A percentile compares a stretch with the other conserved stretches of the same genome.
phyloP scores from a whole-genome alignment of 768 basidiomycete genomes.

The Russula emetica region DNA sequence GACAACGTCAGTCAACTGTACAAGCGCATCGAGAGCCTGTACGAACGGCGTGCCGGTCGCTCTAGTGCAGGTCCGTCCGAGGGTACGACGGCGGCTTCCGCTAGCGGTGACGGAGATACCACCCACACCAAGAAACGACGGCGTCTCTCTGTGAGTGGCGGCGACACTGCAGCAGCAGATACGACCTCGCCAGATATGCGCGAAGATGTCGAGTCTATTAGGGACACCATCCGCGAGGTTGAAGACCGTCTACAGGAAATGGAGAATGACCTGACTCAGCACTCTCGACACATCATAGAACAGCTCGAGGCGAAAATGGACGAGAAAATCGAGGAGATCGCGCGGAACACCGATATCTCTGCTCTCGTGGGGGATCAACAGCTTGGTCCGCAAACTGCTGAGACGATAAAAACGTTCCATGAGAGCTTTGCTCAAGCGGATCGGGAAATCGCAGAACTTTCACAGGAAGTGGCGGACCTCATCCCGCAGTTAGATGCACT shows the following conservation, averaged over 20 bases:
- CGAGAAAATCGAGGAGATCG: constrained; percentile 26
- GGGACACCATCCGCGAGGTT: constrained; percentile 19
- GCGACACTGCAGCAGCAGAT: neutral
- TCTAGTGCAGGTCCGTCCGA: neutral
- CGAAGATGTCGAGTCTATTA: constrained; percentile 17
- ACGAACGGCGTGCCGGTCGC: neutral
- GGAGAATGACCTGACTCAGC: constrained; percentile 26
- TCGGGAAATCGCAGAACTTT: constrained; percentile 23
- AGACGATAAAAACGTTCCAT: constrained; percentile 12
- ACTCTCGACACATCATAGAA: constrained; percentile 19
- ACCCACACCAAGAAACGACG: constrained; percentile 16
- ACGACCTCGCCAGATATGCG: constrained; percentile 8
- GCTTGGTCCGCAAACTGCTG: constrained; percentile 7
- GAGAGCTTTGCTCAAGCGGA: constrained; percentile 18
- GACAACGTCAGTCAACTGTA: constrained; percentile 25
- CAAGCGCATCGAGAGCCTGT: constrained; percentile 16
- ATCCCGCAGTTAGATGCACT: constrained; percentile 17
- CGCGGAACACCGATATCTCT: constrained; percentile 4
- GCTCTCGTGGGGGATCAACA: neutral
- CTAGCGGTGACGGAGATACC: neutral
- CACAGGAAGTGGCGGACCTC: constrained; percentile 21
- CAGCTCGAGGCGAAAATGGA: constrained; percentile 23
- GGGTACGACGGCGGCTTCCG: neutral
- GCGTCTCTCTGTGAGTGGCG: neutral
- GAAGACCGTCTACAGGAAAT: constrained; percentile 23